These are phyloP conservation scores for Candida lessepsii DNA, from an alignment of 805 yeast genomes.

Conservation along the genomic window DNA sequence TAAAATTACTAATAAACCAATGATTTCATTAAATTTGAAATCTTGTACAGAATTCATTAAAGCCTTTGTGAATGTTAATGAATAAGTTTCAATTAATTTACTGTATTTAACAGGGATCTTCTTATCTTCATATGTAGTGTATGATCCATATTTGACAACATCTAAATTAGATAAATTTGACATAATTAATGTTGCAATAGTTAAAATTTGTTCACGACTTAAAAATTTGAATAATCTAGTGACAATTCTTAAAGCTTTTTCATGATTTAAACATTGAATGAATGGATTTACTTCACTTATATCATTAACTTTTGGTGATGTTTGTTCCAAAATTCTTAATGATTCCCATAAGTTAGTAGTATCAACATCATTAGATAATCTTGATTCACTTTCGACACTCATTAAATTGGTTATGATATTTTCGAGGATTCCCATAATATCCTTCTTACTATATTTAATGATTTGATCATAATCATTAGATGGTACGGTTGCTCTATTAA, in stretches of 20 bases:
- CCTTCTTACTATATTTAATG: constrained; percentile 39
- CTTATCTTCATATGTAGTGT: constrained; percentile 55
- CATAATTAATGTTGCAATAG: constrained; percentile 74
- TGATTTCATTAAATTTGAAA: constrained; percentile 73
- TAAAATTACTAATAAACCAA: constrained; percentile 68
- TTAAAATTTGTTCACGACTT: constrained; percentile 69
- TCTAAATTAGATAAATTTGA: constrained; percentile 76
- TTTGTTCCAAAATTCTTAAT: constrained; percentile 66
- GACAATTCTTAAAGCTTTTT: constrained; percentile 85
- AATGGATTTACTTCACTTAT: constrained; percentile 67
- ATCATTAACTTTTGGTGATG: constrained; percentile 49
- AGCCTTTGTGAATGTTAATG: constrained; percentile 77
- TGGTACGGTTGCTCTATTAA: constrained; percentile 26
- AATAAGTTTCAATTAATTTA: constrained; percentile 73
- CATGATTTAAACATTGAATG: constrained; percentile 75
- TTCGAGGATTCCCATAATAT: constrained; percentile 67
- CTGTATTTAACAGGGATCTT: constrained; percentile 52
- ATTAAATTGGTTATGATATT: constrained; percentile 73
- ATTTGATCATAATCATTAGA: constrained; percentile 14
- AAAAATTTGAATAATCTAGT: constrained; percentile 86
- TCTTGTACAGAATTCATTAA: constrained; percentile 82
- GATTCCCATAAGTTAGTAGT: constrained; percentile 67
- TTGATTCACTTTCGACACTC: constrained; percentile 66
- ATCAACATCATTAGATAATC: constrained; percentile 34
- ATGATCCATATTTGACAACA: constrained; percentile 76